phyloP scores from a whole-genome alignment of 345 rosid species.

The Eucalyptus grandis region DNA sequence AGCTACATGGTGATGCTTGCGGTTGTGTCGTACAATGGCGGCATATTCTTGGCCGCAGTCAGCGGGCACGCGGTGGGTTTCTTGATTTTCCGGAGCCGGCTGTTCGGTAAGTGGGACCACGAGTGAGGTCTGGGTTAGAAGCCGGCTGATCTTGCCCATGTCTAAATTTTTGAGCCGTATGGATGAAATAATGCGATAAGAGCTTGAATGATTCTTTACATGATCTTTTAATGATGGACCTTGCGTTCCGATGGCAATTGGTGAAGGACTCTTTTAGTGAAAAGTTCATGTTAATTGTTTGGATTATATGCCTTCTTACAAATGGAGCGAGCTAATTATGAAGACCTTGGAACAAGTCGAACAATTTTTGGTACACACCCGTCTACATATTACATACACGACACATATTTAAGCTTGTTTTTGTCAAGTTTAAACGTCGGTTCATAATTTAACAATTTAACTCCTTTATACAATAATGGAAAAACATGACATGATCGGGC shows the following conservation, averaged over 20 bases:
- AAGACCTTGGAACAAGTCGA: neutral
- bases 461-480: neutral
- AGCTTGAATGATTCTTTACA: neutral
- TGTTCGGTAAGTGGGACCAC: conserved; percentile 7
- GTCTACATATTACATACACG: neutral
- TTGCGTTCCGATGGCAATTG: neutral
- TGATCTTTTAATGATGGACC: neutral
- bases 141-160: neutral
- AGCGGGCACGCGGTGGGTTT: conserved; percentile 70
- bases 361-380: neutral
- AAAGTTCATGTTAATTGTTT: neutral
- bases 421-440: neutral
- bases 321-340: neutral
- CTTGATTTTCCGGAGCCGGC: conserved; percentile 40
- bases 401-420: neutral
- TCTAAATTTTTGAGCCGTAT: neutral
- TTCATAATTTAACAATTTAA: neutral
- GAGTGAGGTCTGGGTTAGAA: neutral
- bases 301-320: neutral
- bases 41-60: conserved; percentile 54
- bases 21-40: conserved; percentile 72
- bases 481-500: neutral
- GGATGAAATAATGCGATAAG: neutral
- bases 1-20: conserved; percentile 69
- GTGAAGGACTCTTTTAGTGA: neutral